Evolutionary conservation across 495 filamentous ascomycete species (phyloP).

Genomic region (Trichocladium uniseriatum): DNA sequence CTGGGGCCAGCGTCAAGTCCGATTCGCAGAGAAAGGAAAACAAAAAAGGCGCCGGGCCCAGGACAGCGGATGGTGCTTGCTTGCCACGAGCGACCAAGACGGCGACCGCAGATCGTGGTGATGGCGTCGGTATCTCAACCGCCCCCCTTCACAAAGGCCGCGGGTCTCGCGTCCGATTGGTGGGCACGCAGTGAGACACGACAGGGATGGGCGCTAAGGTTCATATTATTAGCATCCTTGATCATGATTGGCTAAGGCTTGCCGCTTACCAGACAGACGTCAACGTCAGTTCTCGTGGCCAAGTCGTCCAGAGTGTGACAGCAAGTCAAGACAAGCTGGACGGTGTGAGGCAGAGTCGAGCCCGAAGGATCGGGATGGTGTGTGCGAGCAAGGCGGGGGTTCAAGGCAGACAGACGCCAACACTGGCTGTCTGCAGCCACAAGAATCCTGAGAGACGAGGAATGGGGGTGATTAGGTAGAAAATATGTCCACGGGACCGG

Average conservation of each 20-base stretch:
- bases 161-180: slow-evolving; percentile 21
- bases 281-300: neutral
- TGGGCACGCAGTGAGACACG: slow-evolving; percentile 14
- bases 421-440: no score
- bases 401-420: no score
- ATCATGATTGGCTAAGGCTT: slow-evolving; percentile 21
- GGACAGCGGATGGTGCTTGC: slow-evolving; percentile 4
- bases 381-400: no score
- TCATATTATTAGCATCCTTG: slow-evolving; percentile 28
- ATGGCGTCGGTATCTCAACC: slow-evolving; percentile 26
- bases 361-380: no score
- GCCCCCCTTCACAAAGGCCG: slow-evolving; percentile 10
- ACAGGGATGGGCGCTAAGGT: slow-evolving; percentile 28
- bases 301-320: neutral
- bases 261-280: slow-evolving; percentile 21
- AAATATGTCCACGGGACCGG: slow-evolving; percentile 3
- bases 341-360: no score
- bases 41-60: slow-evolving; percentile 3
- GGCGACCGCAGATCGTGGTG: slow-evolving; percentile 16
- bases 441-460: no score
- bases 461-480: no score
- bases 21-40: slow-evolving; percentile 6
- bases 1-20: neutral
- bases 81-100: slow-evolving; percentile 8
- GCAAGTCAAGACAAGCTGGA: no score